Base-by-base conservation (phyloP, 2,329 filamentous ascomycete genomes). In the Diatrype stigma region DNA sequence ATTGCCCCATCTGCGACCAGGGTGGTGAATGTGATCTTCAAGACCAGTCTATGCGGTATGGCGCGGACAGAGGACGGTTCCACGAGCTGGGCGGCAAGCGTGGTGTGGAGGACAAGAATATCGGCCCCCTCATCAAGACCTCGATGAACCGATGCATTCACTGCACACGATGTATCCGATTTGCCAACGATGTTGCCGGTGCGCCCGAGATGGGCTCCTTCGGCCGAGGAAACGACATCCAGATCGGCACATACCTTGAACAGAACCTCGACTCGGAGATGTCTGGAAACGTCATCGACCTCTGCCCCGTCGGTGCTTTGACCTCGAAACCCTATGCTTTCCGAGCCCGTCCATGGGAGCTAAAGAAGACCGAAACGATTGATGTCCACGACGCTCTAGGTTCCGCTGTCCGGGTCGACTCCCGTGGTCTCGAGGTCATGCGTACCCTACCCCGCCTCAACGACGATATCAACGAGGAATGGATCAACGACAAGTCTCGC, bases 61-160 rank as follows among this genome's bases (percentile, higher is more conserved):
- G 94, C 66, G 89, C 87, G 58, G 94, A 99, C 74, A 84, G 94
- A 69, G 94, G 94, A 56, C 88, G 94, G 64, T 99, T 99, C 77
- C 94, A 99, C 76, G 94, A 99, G 74, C 75, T 95, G 66, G 86
- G 83, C 50, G 94, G 94, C 74, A 99, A 99, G 82, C 89, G 94
- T 78, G 94, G 91, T 23, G 92, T 96, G 37, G 94, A 99, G 77
- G 94, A 99, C 74, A 99, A 99, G 82, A 97, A 99, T 73, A 96
- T 99, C 66, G 94, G 94, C 34, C 94, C 94, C 49, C 74, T 99
- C 61, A 89, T 99, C 76, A 99, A 99, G 84, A 99, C 94, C 3
- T 99, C 94, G 46, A 99, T 99, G 94, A 99, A 99, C 81, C 84
- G 94, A 70, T 99, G 94, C 74, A 99, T 99, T 66, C 94, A 99